Evolutionary conservation across 2,329 filamentous ascomycete species (phyloP).

Genomic region (Chrysoporthe austroafricana): DNA sequence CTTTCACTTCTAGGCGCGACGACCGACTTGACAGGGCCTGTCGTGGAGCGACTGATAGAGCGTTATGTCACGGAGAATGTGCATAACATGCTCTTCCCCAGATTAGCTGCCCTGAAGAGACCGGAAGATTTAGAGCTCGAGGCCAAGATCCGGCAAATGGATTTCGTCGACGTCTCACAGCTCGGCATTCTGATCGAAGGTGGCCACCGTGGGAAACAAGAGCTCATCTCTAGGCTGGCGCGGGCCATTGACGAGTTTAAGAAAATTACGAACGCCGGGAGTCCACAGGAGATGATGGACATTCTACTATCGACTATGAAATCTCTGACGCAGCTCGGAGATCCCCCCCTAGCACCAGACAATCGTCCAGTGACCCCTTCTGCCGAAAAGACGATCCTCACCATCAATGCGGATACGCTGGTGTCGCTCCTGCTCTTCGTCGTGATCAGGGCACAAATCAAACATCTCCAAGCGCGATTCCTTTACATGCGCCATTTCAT

Average conservation of each 20-base stretch:
- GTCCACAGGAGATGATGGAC: constrained; percentile 88
- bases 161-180: constrained; percentile 90
- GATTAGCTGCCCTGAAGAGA: constrained; percentile 75
- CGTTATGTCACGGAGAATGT: constrained; percentile 93
- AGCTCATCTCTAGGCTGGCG: constrained; percentile 75
- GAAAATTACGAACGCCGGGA: constrained; percentile 76
- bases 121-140: constrained; percentile 87
- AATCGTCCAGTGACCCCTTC: constrained; percentile 40
- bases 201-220: constrained; percentile 76
- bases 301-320: constrained; percentile 81
- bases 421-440: constrained; percentile 91
- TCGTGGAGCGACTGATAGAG: constrained; percentile 93
- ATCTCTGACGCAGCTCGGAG: constrained; percentile 71
- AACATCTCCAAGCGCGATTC: constrained; percentile 84
- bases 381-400: constrained; percentile 60
- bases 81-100: constrained; percentile 85
- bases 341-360: constrained; percentile 44
- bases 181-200: constrained; percentile 86
- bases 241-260: constrained; percentile 87
- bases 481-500: constrained; percentile 98
- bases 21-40: constrained; percentile 87
- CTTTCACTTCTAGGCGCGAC: constrained; percentile 88
- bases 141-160: constrained; percentile 88
- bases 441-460: constrained; percentile 86
- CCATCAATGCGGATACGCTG: constrained; percentile 82